Base-by-base conservation (phyloP, 2,329 filamentous ascomycete species). In the Colletotrichum sansevieriae region DNA sequence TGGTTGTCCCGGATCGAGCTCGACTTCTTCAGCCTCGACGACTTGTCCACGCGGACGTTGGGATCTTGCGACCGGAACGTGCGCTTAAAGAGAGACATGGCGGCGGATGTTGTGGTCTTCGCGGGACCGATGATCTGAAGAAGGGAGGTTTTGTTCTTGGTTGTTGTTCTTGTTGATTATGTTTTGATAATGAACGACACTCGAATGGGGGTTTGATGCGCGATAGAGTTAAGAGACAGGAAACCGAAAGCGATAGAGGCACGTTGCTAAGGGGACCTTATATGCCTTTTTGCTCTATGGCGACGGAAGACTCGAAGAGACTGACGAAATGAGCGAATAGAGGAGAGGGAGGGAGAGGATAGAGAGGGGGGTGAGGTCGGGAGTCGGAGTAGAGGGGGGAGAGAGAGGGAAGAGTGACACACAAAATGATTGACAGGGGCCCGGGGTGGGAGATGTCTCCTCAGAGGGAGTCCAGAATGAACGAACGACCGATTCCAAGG, bases 81-180 rank as follows among this genome's bases (percentile, higher is more conserved):
- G 80, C 93, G 93, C 85, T 94, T 97, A 87, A 97, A 97, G 93
- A 68, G 43, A 20, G 65, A 68, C 65, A 97, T 97, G 81, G 79
- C 78, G 79, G 80, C 79, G 80, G 80, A 41, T 43, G 74, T 67
- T 71, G 51, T 39, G 18, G 58, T 37, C 49, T 25, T 10, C 49
- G 49, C n/a, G 25, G 29, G 57, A 9, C 12, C 22, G 56, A n/a
- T 54, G 58, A 55, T 47, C 67, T 62, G 57, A 66, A 58, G 57
- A 70, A 63, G 61, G 22, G 22, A 35, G n/a, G 18, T 18, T 39
- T 43, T 43, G 41, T 37, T 35, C 22, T 29, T 43, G 51, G 25
- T 35, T 39, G 59, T 56, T 57, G 43, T 52, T 65, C 46, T 37
- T 59, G 54, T 52, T 54, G n/a, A 49, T 56, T 62, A 44, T 44